Percentiles rank a stretch among this genome's conserved stretches.
Evolutionary conservation across 768 basidiomycete species (phyloP).

Genomic region (Amanita pseudoporphyria): DNA sequence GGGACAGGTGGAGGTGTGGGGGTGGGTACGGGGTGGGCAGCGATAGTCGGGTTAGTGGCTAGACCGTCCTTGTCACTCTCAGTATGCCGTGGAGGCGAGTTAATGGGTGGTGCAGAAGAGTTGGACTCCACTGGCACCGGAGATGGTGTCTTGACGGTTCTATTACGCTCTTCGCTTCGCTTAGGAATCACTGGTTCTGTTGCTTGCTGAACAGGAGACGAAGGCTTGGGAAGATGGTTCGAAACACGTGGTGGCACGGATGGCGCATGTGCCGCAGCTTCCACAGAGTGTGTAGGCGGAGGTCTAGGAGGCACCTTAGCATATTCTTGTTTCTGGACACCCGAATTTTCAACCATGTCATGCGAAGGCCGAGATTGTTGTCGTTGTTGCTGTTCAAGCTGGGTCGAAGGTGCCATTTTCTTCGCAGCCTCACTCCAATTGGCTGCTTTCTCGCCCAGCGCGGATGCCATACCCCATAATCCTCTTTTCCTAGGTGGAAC

Average conservation of each 20-base stretch:
- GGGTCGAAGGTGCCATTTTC: constrained; percentile 9
- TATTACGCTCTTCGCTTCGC: constrained; percentile 30
- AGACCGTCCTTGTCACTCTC: background rate
- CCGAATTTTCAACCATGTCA: background rate
- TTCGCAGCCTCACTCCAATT: constrained; percentile 37
- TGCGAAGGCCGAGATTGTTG: constrained; percentile 4
- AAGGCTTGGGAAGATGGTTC: background rate
- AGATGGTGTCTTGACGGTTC: constrained; percentile 9
- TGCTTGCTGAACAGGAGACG: background rate
- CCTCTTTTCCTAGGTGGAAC: constrained; percentile 47
- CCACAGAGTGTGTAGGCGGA: constrained; percentile 17
- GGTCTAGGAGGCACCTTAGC: constrained; percentile 23
- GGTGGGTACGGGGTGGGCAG: background rate
- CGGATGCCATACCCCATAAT: constrained; percentile 61
- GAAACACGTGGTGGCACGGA: background rate
- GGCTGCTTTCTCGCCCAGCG: constrained; percentile 46
- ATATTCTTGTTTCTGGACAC: constrained; percentile 6
- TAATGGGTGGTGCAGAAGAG: background rate
- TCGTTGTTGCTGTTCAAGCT: constrained; percentile 8
- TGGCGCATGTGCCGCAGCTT: constrained; percentile 15
- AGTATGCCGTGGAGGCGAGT: background rate
- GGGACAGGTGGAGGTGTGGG: background rate
- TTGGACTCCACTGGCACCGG: background rate
- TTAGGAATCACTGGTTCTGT: constrained; percentile 37
- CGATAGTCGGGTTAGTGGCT: background rate